Base-by-base conservation (phyloP, 2,329 filamentous ascomycete genomes). In the Trichoderma sp. region DNA sequence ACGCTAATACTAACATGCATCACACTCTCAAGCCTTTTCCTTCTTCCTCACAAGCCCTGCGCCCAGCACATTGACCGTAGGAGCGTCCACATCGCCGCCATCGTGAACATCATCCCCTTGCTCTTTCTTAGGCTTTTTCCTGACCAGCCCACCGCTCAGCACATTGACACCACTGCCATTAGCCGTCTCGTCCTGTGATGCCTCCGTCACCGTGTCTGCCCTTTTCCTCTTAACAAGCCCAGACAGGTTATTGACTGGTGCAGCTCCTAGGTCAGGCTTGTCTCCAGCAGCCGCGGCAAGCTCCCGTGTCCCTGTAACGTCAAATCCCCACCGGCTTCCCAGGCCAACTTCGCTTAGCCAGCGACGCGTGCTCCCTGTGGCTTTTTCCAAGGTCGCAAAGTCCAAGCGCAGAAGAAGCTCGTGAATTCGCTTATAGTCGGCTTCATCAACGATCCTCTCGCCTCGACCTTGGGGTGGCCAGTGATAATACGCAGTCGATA, bases 331-430 rank as follows among this genome's bases (percentile, higher is more conserved):
- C 24, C 79, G 76, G 1, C 83, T 80, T 0, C 86, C 86, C 71
- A 85, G 82, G 18, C 86, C 87, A 1, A 91, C 89, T 77, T 95
- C 92, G 15, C 86, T 86, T 57, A 90, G 85, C 92, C 93, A 96
- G 68, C 91, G 88, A 66, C 81, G 83, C 3, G 92, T 93, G 76
- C 92, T 93, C 36, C 85, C 84, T 2, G 82, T 83, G 0, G 91
- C 90, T 62, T 91, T 87, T 12, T 88, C 87, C 4, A 90, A 80
- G 9, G 87, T 91, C 1, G 89, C 85, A 80, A 96, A 96, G 79
- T 94, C 92, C 0, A 94, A 87, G 72, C 91, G 89, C 6, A 95
- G 85, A 0, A 96, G 84, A 11, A 93, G 82, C 75, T 94, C 92
- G 24, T 89, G 85, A 9, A 90, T 88, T 12, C 91, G 88, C 74